Evolutionary conservation across 2,329 filamentous ascomycete genomes (phyloP).

Genomic region (Pseudogymnoascus sp.): DNA sequence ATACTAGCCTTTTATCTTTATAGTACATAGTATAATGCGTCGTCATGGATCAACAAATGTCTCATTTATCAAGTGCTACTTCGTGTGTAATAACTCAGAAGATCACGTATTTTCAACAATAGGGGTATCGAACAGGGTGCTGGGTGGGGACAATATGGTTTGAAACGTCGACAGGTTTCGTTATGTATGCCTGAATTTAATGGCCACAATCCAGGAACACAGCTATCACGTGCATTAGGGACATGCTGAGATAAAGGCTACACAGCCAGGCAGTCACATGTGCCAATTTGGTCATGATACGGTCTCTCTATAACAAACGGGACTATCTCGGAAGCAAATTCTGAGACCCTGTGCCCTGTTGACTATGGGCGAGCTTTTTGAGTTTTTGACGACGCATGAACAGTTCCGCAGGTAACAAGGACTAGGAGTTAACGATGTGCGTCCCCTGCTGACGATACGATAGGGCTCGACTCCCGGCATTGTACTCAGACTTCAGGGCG

Average conservation of each 20-base stretch:
- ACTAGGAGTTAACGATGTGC: neutral
- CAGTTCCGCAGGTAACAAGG: conserved; percentile 51
- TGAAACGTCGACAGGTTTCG: neutral
- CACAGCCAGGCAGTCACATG: neutral
- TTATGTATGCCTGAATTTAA: neutral
- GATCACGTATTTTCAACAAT: neutral
- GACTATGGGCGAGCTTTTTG: conserved; percentile 61
- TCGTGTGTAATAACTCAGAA: neutral
- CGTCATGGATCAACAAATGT: neutral
- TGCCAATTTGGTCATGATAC: neutral
- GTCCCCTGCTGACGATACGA: conserved; percentile 8
- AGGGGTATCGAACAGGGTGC: neutral
- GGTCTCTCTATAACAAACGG: neutral
- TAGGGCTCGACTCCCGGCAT: conserved; percentile 71
- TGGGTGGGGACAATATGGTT: neutral
- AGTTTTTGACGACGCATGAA: conserved; percentile 57
- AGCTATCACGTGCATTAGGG: neutral
- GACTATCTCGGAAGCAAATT: conserved; percentile 1
- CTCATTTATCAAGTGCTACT: neutral
- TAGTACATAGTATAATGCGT: conserved; percentile 4
- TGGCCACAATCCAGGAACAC: neutral
- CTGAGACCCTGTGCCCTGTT: neutral
- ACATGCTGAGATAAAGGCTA: conserved; percentile 2
- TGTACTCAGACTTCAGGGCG: conserved; percentile 79
- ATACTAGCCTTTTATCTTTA: neutral